These are phyloP conservation scores for Sabuloglossum arenarium DNA, from an alignment of 495 filamentous ascomycete genomes.

Conservation along the genomic window DNA sequence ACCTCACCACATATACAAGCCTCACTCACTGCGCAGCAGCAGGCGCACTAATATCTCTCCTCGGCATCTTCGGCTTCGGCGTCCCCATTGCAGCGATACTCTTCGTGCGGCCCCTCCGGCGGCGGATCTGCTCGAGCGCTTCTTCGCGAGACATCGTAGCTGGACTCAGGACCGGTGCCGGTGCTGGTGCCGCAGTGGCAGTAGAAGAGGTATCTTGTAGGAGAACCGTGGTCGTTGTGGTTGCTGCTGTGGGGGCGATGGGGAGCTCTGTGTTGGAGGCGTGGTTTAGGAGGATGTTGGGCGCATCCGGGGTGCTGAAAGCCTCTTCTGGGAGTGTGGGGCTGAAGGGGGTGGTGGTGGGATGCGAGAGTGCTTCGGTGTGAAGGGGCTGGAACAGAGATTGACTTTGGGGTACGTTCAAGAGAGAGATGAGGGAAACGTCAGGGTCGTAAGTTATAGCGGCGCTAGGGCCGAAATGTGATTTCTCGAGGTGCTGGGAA, in stretches of 20 bases:
- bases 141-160: conserved; percentile 31
- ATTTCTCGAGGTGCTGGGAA: conserved; percentile 7
- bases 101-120: conserved; percentile 27
- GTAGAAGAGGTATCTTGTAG: conserved; percentile 11
- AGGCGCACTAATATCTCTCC: conserved; percentile 23
- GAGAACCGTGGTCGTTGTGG: conserved; percentile 22
- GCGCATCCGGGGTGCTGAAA: too few relatives aligned
- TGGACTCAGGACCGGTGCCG: conserved; percentile 1
- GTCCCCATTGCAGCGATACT: conserved; percentile 9
- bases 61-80: conserved; percentile 1
- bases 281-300: too few relatives aligned
- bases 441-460: conserved; percentile 27
- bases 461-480: conserved; percentile 20
- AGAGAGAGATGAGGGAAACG: conserved; percentile 32
- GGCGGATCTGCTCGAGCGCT: conserved; percentile 32
- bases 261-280: conserved; percentile 8
- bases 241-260: conserved; percentile 7
- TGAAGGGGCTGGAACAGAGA: conserved; percentile 15
- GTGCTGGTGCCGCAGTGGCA: too few relatives aligned
- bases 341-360: not conserved
- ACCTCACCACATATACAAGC: too few relatives aligned
- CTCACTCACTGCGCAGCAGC: too few relatives aligned
- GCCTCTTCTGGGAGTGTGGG: too few relatives aligned
- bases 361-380: not conserved
- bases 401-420: conserved; percentile 25